These are phyloP conservation scores for Ophiostoma perfectum DNA, from an alignment of 2,329 filamentous ascomycete genomes.

Conservation along the genomic window DNA sequence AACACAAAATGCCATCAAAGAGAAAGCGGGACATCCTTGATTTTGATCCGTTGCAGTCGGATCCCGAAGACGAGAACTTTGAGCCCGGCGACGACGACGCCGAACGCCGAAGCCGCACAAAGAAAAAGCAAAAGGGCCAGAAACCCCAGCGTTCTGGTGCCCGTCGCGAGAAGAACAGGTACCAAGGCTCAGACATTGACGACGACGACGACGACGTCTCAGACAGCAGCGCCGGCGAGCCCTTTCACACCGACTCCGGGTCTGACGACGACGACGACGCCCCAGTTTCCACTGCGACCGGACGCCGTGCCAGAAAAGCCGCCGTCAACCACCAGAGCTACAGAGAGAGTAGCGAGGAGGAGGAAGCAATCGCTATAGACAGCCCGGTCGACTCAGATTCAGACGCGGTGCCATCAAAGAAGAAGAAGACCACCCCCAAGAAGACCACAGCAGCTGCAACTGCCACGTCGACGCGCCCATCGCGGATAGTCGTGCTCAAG, in stretches of 20 bases:
- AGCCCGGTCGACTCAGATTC: constrained; percentile 34
- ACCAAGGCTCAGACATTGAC: constrained; percentile 58
- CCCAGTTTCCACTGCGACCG: constrained; percentile 34
- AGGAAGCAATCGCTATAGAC: constrained; percentile 30
- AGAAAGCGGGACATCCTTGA: constrained; percentile 53
- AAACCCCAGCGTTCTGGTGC: constrained; percentile 26
- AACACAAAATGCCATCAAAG: constrained; percentile 43
- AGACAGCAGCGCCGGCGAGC: constrained; percentile 49
- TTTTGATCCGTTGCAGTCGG: constrained; percentile 63
- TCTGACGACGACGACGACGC: constrained; percentile 35
- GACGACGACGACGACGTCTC: constrained; percentile 54
- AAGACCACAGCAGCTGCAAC: constrained; percentile 2
- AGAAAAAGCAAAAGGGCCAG: constrained; percentile 36
- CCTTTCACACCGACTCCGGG: constrained; percentile 41
- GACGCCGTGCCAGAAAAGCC: constrained; percentile 43
- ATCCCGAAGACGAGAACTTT: constrained; percentile 62
- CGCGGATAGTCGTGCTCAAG: constrained; percentile 32
- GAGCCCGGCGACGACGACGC: constrained; percentile 44
- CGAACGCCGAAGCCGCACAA: constrained; percentile 38
- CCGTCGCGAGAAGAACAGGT: constrained; percentile 37
- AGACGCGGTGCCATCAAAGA: constrained; percentile 37
- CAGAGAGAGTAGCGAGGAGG: constrained; percentile 41
- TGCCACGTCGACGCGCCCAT: constrained; percentile 21
- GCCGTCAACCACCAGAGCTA: constrained; percentile 43
- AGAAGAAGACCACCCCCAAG: constrained; percentile 31